phyloP scores from a whole-genome alignment of 148 eudicot genomes.

The Spergularia marina region DNA sequence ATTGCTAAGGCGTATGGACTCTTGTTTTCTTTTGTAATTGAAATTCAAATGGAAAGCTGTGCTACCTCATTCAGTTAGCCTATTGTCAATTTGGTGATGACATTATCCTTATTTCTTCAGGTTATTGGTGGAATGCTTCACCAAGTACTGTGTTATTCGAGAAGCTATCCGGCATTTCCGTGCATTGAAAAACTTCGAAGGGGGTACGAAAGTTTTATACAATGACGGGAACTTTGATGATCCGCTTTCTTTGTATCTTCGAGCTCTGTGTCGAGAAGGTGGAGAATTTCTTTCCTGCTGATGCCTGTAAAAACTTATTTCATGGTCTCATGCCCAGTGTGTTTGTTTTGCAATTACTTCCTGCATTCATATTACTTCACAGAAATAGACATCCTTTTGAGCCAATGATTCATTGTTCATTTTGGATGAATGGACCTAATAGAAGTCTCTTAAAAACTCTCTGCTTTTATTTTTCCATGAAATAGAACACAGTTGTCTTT shows the following conservation, averaged over 20 bases:
- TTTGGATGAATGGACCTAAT: neutral
- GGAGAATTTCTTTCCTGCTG: neutral
- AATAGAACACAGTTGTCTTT: too few relatives aligned
- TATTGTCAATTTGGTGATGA: slow-evolving; percentile 8
- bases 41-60: neutral
- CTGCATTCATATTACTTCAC: neutral
- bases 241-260: slow-evolving; percentile 94
- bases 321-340: neutral
- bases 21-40: neutral
- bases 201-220: slow-evolving; percentile 65
- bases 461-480: too few relatives aligned
- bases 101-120: slow-evolving; percentile 36
- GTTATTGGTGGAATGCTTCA: slow-evolving; percentile 90
- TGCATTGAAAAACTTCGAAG: slow-evolving; percentile 68
- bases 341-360: slow-evolving; percentile 5
- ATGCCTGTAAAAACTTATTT: neutral
- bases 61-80: neutral
- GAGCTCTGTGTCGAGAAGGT: slow-evolving; percentile 97
- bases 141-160: slow-evolving; percentile 76
- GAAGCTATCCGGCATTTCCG: slow-evolving; percentile 99
- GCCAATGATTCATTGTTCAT: neutral
- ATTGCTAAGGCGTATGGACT: neutral
- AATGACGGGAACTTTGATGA: slow-evolving; percentile 80
- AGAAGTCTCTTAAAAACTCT: too few relatives aligned
- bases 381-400: neutral